phyloP scores from a whole-genome alignment of 2,329 filamentous ascomycete species.

The Aspergillus texensis region DNA sequence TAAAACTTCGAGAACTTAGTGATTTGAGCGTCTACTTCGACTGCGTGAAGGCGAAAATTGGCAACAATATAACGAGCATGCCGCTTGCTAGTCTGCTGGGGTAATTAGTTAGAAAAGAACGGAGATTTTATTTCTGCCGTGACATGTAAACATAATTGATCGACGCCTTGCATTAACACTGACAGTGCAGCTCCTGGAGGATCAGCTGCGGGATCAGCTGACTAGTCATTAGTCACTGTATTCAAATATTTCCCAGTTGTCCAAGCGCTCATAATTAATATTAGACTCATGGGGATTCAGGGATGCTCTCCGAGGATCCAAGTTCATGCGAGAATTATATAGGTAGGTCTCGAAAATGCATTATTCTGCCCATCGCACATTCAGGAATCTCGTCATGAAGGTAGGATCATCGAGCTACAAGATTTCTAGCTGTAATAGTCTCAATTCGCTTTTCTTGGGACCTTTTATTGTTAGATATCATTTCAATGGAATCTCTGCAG shows the following conservation, averaged over 20 bases:
- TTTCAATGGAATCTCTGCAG: neutral
- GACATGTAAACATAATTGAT: neutral
- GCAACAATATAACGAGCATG: constrained; percentile 61
- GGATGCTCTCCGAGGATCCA: no score
- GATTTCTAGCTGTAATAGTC: neutral
- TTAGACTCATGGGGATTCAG: neutral
- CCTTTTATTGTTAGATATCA: neutral
- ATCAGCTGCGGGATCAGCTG: neutral
- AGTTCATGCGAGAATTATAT: no score
- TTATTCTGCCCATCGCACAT: neutral
- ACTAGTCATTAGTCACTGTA: neutral
- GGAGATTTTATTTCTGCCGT: neutral
- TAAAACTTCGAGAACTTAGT: constrained; percentile 34
- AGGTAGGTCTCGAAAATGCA: neutral
- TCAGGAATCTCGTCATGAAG: neutral
- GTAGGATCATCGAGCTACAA: neutral
- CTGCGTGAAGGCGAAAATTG: constrained; percentile 73
- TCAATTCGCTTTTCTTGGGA: neutral
- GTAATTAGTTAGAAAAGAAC: constrained; percentile 10
- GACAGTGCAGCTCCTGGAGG: neutral
- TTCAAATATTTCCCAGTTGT: neutral
- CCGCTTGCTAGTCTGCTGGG: constrained; percentile 21
- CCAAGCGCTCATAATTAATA: neutral
- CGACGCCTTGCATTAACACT: neutral
- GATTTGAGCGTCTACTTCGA: constrained; percentile 57